These are phyloP conservation scores for Mortierella alpina DNA, from an alignment of 192 early-diverging fungal genomes.

Conservation along the genomic window DNA sequence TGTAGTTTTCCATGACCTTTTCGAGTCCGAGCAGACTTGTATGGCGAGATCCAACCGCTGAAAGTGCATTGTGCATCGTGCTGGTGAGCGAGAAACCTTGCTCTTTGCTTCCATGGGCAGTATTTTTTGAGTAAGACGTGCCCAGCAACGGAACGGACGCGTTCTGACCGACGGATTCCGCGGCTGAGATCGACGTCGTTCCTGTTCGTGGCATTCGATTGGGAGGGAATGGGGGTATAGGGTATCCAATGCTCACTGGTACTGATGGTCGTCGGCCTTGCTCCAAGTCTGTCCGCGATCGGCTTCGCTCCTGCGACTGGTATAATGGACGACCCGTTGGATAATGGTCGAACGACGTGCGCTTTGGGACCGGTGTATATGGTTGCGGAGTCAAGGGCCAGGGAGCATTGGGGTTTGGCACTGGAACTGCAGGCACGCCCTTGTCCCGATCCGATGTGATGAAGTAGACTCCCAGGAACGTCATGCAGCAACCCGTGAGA, in stretches of 20 bases:
- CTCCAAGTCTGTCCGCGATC: constrained; percentile 14
- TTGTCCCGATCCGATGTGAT: constrained; percentile 69
- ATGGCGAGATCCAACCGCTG: constrained; percentile 56
- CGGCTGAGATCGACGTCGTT: not conserved
- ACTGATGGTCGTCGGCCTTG: constrained; percentile 12
- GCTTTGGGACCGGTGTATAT: constrained; percentile 13
- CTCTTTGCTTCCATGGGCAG: constrained; percentile 13
- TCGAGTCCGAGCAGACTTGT: constrained; percentile 52
- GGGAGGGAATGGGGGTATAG: constrained; percentile 12
- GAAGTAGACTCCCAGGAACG: constrained; percentile 75
- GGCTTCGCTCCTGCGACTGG: constrained; percentile 3
- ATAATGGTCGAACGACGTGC: constrained; percentile 24
- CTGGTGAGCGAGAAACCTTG: constrained; percentile 23
- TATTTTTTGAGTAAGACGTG: constrained; percentile 10
- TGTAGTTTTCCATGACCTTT: constrained; percentile 2
- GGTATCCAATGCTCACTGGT: constrained; percentile 2
- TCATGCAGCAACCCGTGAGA: constrained; percentile 67
- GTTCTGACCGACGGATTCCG: not conserved
- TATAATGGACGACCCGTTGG: constrained; percentile 13
- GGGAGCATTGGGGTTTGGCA: constrained; percentile 1
- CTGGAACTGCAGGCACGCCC: not conserved
- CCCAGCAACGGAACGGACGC: constrained; percentile 28
- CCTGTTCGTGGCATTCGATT: constrained; percentile 14
- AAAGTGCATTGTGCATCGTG: constrained; percentile 31
- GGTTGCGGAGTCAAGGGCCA: constrained; percentile 26